Evolutionary conservation across 306 rosid genomes (phyloP).

Genomic region (Quercus gilva): DNA sequence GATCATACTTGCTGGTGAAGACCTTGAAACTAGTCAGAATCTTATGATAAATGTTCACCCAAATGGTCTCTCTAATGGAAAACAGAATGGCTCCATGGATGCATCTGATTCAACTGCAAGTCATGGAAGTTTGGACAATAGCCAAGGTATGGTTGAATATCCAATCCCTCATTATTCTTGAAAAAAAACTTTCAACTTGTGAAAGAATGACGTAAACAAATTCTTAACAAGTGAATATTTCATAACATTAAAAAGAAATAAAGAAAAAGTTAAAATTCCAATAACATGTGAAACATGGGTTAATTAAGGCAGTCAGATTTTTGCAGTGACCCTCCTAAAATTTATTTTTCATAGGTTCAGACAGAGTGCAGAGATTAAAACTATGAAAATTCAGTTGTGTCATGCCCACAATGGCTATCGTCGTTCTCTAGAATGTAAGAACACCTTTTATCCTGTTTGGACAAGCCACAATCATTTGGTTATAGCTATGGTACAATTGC

Average conservation of each 20-base stretch:
- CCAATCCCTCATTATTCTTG: neutral
- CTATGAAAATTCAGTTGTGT: too few species aligned
- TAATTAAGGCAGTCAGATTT: neutral
- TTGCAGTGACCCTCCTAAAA: neutral
- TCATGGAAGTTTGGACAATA: constrained; percentile 75
- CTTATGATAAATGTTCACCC: constrained; percentile 29
- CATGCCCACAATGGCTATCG: too few species aligned
- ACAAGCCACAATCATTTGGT: too few species aligned
- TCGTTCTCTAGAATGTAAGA: too few species aligned
- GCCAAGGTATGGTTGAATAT: constrained; percentile 59
- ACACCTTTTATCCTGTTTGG: too few species aligned
- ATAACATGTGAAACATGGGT: neutral
- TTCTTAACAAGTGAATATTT: neutral
- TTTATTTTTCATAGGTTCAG: neutral
- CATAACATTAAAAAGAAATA: neutral
- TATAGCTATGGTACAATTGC: neutral
- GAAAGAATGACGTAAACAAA: neutral
- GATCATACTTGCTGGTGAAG: constrained; percentile 91
- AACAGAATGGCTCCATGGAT: constrained; percentile 50
- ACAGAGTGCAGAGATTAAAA: neutral
- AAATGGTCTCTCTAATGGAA: constrained; percentile 26
- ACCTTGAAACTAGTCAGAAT: constrained; percentile 40
- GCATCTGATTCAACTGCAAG: constrained; percentile 70
- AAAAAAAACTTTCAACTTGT: neutral
- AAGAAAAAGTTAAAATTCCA: neutral